Evolutionary conservation across 768 basidiomycete genomes (phyloP).

Genomic region (Podaxis pistillaris): DNA sequence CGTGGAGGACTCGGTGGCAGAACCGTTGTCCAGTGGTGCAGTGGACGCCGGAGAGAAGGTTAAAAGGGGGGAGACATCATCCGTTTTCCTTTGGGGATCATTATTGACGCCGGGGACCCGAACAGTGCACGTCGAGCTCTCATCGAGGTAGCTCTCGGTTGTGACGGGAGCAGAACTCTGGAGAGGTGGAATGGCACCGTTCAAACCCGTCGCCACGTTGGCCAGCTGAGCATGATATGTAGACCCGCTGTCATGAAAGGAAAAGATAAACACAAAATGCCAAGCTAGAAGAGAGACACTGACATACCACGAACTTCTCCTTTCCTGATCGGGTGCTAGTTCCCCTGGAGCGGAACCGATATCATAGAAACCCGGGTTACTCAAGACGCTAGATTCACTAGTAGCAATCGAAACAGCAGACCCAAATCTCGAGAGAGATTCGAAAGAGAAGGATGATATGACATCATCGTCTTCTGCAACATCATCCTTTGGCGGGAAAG

Average conservation of each 20-base stretch:
- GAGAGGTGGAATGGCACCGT: conserved; percentile 4
- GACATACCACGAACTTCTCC: conserved; percentile 11
- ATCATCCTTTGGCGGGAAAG: conserved; percentile 50
- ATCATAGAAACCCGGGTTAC: conserved; percentile 25
- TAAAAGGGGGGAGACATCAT: not conserved
- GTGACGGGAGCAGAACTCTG: conserved; percentile 6
- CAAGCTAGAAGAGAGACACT: not conserved
- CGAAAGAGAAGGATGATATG: conserved; percentile 46
- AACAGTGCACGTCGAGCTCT: not conserved
- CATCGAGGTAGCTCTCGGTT: conserved; percentile 9
- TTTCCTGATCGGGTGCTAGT: conserved; percentile 7
- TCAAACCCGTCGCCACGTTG: not conserved
- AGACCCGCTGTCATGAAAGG: conserved; percentile 11
- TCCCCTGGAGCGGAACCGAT: conserved; percentile 43
- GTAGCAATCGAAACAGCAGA: conserved; percentile 61
- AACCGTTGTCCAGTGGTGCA: not conserved
- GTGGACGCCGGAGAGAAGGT: conserved; percentile 11
- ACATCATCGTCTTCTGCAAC: conserved; percentile 56
- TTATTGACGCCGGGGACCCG: not conserved
- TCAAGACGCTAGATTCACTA: conserved; percentile 56
- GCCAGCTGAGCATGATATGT: not conserved
- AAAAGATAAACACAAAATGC: conserved; percentile 8
- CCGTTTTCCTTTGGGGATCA: not conserved
- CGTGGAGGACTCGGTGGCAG: not conserved
- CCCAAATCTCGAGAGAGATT: conserved; percentile 54